phyloP scores from a whole-genome alignment of 805 yeast species.

The Yarrowia sp. region DNA sequence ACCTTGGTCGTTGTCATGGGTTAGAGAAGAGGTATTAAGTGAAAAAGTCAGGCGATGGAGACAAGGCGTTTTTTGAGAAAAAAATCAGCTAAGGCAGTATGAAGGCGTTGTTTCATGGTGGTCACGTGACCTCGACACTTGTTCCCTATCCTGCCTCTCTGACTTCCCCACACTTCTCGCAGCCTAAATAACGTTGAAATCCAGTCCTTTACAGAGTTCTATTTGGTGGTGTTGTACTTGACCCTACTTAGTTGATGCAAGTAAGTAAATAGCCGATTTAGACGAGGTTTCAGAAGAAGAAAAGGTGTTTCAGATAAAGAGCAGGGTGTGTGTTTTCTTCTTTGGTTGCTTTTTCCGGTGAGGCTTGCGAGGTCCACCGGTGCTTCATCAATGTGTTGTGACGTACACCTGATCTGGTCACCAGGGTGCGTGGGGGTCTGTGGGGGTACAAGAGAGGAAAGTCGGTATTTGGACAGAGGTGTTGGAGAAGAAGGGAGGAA shows the following conservation, averaged over 20 bases:
- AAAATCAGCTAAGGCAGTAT: no score
- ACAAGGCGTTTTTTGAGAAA: neutral
- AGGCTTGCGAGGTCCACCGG: no score
- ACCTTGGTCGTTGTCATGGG: slow-evolving; percentile 8
- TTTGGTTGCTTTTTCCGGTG: neutral
- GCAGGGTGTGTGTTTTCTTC: neutral
- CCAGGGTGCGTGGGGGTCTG: no score
- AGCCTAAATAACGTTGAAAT: neutral
- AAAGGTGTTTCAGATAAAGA: neutral
- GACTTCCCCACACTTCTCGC: neutral
- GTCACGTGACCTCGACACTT: no score
- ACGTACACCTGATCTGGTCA: no score
- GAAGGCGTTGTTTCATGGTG: no score
- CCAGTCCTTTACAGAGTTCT: neutral
- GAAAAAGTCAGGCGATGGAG: neutral
- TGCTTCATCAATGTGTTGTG: no score
- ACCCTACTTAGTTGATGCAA: neutral
- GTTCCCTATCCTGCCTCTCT: no score
- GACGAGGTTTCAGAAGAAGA: no score
- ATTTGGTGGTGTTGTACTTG: slow-evolving; percentile 13
- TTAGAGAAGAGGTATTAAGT: neutral
- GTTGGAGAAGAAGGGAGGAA: no score
- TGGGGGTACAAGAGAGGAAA: no score
- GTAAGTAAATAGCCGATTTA: neutral
- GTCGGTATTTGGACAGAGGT: no score